Evolutionary conservation across 768 basidiomycete genomes (phyloP).

Genomic region (Boletus barrowsii): DNA sequence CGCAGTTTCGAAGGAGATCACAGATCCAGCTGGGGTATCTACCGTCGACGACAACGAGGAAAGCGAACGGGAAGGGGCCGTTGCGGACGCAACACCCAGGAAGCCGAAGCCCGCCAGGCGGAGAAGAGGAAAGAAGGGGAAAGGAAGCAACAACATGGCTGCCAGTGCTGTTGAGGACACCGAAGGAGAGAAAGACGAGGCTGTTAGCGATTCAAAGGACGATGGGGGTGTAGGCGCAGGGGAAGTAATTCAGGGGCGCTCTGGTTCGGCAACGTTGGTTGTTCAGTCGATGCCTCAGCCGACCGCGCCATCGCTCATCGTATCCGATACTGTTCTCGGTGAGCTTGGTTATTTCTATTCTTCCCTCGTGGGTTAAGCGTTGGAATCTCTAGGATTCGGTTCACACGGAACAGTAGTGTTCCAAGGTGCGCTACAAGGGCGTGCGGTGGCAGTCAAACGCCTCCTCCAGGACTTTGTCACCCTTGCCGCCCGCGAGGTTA

Average conservation of each 20-base stretch:
- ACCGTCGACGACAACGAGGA: slow-evolving; percentile 48
- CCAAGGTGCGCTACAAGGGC: slow-evolving; percentile 91
- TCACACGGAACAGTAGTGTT: slow-evolving; percentile 97
- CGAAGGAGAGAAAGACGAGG: slow-evolving; percentile 27
- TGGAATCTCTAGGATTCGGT: slow-evolving; percentile 66
- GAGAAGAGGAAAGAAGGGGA: slow-evolving; percentile 51
- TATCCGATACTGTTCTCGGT: slow-evolving; percentile 79
- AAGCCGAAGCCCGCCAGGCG: slow-evolving; percentile 40
- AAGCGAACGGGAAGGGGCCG: slow-evolving; percentile 53
- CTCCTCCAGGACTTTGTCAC: slow-evolving; percentile 94
- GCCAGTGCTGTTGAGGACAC: slow-evolving; percentile 19
- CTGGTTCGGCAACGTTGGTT: slow-evolving; percentile 18
- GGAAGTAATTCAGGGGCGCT: slow-evolving; percentile 15
- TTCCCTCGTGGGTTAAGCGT: neutral
- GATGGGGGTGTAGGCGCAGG: slow-evolving; percentile 24
- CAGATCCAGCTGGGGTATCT: slow-evolving; percentile 8
- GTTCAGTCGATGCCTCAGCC: slow-evolving; percentile 22
- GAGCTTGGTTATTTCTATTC: slow-evolving; percentile 20
- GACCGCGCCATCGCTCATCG: slow-evolving; percentile 50
- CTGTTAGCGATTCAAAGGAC: slow-evolving; percentile 35
- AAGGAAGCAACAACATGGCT: slow-evolving; percentile 33
- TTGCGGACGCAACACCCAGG: slow-evolving; percentile 39
- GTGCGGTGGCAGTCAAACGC: slow-evolving; percentile 97
- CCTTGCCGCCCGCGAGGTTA: slow-evolving; percentile 89
- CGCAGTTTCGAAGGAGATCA: neutral